phyloP scores from a whole-genome alignment of 768 basidiomycete genomes.

The Trametes coccinea region DNA sequence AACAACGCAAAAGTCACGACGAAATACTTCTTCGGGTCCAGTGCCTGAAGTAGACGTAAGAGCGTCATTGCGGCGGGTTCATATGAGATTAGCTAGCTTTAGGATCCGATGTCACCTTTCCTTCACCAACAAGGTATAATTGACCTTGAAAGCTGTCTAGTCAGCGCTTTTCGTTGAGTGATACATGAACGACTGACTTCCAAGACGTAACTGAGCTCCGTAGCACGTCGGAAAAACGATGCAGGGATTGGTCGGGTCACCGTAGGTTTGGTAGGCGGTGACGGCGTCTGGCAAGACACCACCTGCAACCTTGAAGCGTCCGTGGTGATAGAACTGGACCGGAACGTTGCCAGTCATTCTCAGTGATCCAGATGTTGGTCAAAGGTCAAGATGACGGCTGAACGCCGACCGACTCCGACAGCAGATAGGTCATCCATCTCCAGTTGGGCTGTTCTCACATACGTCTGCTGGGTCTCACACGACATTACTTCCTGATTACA shows the following conservation, averaged over 20 bases:
- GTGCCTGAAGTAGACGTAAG: conserved; percentile 13
- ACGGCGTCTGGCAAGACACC: conserved; percentile 29
- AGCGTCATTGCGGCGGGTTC: neutral
- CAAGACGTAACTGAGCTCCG: conserved; percentile 25
- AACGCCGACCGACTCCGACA: too few species aligned
- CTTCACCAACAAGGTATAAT: conserved; percentile 26
- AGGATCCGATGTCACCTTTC: conserved; percentile 13
- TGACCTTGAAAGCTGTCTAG: conserved; percentile 16
- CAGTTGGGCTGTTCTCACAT: too few species aligned
- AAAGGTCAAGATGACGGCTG: too few species aligned
- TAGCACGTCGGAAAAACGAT: conserved; percentile 33
- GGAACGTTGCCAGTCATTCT: conserved; percentile 6
- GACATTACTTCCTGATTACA: too few species aligned
- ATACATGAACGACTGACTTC: conserved; percentile 11
- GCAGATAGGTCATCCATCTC: too few species aligned
- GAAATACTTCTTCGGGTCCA: conserved; percentile 30
- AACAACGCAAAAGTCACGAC: conserved; percentile 33
- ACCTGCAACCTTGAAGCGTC: conserved; percentile 26
- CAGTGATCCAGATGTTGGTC: neutral
- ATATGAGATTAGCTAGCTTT: neutral
- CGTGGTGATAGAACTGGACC: conserved; percentile 29
- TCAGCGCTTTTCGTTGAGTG: neutral
- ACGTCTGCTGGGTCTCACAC: too few species aligned
- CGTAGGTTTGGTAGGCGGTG: conserved; percentile 31
- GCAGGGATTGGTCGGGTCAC: conserved; percentile 27